Base-by-base conservation (phyloP, 164 flowering plant species). In the Houttuynia cordata region DNA sequence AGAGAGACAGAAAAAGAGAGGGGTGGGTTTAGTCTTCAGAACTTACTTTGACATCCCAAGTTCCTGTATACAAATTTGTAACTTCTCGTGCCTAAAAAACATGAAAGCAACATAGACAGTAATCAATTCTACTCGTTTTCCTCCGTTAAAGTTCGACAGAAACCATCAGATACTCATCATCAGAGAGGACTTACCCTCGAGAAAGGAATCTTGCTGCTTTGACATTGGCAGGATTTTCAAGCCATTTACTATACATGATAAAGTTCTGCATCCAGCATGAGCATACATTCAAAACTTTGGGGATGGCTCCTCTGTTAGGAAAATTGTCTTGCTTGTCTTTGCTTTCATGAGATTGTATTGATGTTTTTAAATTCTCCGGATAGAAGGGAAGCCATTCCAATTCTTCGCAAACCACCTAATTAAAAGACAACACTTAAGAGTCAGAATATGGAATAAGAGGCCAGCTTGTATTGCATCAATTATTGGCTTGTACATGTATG, bases 341-440 rank as follows among this genome's bases (percentile, higher is more conserved):
- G 62, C 83, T 88, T 47, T 80, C 85, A 77, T 70, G 83, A 17
- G 74, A 62, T 60, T 65, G 75, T 66, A 77, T 83, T 52, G 62
- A 47, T 51, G 67, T 56, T 67, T 71, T 71, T 52, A 42, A 24
- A 61, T 45, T 70, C 60, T 76, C 73, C 23, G 86, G 91, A 78
- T 86, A 94, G 65, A 94, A 94, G 63, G 89, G 89, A 79, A 94
- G 84, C 97, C 99, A 94, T 51, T 90, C 97, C 78, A 94, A 68
- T 80, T 90, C 99, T 78, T 94, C 99, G 78, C 97, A 90, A 40
- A 88, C 99, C 61, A 94, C 96, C 99, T 90, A 73, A 14, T 25
- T 57, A 18, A 22, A 24, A 58, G 54, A n/a, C n/a, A n/a, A n/a
- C n/a, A n/a, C n/a, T n/a, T n/a, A n/a, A n/a, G n/a, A n/a, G n/a